Evolutionary conservation across 192 early-diverging fungal genomes (phyloP).

Genomic region (Rhizophagus clarus): DNA sequence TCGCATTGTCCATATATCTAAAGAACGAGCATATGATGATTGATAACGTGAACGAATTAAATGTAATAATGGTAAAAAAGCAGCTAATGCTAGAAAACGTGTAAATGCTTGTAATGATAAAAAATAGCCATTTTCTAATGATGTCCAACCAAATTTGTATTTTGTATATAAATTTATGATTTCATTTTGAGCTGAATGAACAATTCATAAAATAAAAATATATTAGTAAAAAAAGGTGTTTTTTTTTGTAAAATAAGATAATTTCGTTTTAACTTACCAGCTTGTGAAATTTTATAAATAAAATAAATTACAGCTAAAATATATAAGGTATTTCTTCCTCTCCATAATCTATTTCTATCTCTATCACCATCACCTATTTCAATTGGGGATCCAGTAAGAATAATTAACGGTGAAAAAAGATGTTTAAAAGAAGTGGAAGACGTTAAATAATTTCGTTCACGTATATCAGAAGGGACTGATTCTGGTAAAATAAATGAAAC

Average conservation of each 20-base stretch:
- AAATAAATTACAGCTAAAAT: conserved; percentile 28
- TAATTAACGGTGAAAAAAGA: conserved; percentile 6
- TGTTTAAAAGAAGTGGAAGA: background rate
- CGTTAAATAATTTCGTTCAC: background rate
- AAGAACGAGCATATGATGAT: conserved; percentile 18
- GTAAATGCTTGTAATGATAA: conserved; percentile 14
- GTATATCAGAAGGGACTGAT: conserved; percentile 5
- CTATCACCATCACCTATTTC: background rate
- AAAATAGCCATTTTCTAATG: conserved; percentile 25
- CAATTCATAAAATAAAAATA: background rate
- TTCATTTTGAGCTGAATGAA: conserved; percentile 22
- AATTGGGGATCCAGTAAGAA: background rate
- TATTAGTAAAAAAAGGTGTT: background rate
- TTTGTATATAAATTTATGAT: conserved; percentile 25
- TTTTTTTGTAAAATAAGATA: background rate
- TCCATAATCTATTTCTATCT: background rate
- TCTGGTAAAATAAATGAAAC: conserved; percentile 25
- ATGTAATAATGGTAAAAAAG: conserved; percentile 13
- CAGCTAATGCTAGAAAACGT: conserved; percentile 13
- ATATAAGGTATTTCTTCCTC: conserved; percentile 12
- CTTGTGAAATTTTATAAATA: conserved; percentile 26
- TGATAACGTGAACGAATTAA: background rate
- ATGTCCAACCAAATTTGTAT: conserved; percentile 23
- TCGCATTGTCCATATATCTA: conserved; percentile 50
- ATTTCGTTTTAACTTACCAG: background rate